phyloP scores from a whole-genome alignment of 1,139 yeast species.

The Chernovozyma aurita region DNA sequence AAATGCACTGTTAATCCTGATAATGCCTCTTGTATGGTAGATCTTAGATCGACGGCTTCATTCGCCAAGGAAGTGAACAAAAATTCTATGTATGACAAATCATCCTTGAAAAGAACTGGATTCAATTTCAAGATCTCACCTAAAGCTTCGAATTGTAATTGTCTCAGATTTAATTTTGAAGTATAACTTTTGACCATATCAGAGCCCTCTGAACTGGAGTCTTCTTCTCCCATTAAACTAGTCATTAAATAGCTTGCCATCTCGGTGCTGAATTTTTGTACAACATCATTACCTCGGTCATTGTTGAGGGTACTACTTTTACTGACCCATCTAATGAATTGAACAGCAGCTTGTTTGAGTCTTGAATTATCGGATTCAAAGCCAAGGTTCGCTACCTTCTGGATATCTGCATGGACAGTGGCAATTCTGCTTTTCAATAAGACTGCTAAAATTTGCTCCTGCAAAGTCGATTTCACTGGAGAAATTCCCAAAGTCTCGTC shows the following conservation, averaged over 20 bases:
- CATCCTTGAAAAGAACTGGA: conserved; percentile 38
- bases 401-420: conserved; percentile 31
- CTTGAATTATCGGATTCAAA: conserved; percentile 47
- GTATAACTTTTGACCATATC: conserved; percentile 22
- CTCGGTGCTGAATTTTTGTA: conserved; percentile 27
- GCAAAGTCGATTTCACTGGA: conserved; percentile 53
- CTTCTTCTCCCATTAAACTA: conserved; percentile 51
- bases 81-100: conserved; percentile 56
- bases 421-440: conserved; percentile 52
- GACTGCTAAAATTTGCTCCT: conserved; percentile 53
- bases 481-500: conserved; percentile 30
- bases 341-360: conserved; percentile 49
- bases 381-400: conserved; percentile 50
- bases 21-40: conserved; percentile 71
- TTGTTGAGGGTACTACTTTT: conserved; percentile 4
- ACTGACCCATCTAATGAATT: conserved; percentile 57
- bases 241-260: conserved; percentile 52
- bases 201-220: conserved; percentile 47
- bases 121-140: conserved; percentile 59
- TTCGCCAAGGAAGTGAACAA: conserved; percentile 67
- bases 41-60: conserved; percentile 58
- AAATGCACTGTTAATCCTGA: conserved; percentile 54
- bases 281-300: conserved; percentile 10
- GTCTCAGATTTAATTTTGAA: conserved; percentile 41
- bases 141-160: conserved; percentile 70